A percentile compares a stretch with the other conserved stretches of the same genome.
Conservation (phyloP, 2,329 filamentous ascomycete species). For the Penicillium sp. region DNA sequence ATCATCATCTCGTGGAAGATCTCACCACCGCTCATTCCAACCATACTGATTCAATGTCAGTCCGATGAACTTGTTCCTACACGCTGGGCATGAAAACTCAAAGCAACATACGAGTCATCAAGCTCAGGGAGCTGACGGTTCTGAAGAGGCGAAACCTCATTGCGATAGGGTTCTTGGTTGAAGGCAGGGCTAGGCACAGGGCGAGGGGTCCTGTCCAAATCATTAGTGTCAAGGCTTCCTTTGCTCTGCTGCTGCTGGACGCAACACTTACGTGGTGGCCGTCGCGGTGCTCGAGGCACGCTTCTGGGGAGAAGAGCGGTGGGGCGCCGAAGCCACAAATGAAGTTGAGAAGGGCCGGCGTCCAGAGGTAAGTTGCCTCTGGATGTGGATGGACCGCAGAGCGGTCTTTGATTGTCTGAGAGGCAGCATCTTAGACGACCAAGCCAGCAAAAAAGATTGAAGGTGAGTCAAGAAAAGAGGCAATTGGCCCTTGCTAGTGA, state of each 20-base stretch:
- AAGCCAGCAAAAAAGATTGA: slow-evolving; percentile 27
- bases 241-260: slow-evolving; percentile 9
- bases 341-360: slow-evolving; percentile 47
- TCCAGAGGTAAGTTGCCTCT: slow-evolving; percentile 39
- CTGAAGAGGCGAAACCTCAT: slow-evolving; percentile 69
- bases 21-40: slow-evolving; percentile 91
- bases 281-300: slow-evolving; percentile 50
- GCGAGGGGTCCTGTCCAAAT: slow-evolving; percentile 52
- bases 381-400: slow-evolving; percentile 47
- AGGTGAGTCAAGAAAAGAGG: slow-evolving; percentile 18
- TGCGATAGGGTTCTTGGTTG: slow-evolving; percentile 55
- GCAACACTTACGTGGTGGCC: slow-evolving; percentile 54
- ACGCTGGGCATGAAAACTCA: neutral
- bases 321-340: slow-evolving; percentile 45
- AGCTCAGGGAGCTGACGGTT: slow-evolving; percentile 62
- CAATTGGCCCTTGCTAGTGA: slow-evolving; percentile 26
- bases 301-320: slow-evolving; percentile 45
- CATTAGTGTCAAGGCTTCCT: neutral
- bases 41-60: slow-evolving; percentile 60
- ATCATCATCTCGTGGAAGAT: slow-evolving; percentile 99
- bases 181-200: slow-evolving; percentile 63
- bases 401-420: slow-evolving; percentile 51
- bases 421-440: slow-evolving; percentile 50
- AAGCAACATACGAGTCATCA: slow-evolving; percentile 73
- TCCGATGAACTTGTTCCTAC: neutral